Evolutionary conservation across 2,329 filamentous ascomycete genomes (phyloP).

Genomic region (Fusarium longipes): DNA sequence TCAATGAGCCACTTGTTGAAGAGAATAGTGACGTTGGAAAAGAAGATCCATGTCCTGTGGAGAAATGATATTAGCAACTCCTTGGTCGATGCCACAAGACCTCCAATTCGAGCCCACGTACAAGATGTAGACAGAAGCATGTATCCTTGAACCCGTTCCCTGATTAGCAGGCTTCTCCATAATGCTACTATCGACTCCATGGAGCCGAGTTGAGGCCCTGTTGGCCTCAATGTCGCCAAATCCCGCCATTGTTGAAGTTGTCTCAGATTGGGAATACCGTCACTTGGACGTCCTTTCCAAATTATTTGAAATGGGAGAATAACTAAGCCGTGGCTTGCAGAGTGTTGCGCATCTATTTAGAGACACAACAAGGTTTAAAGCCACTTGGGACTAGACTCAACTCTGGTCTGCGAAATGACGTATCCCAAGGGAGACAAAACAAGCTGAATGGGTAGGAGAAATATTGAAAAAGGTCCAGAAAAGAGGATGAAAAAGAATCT

Average conservation of each 20-base stretch:
- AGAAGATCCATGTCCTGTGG: conserved; percentile 78
- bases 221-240: conserved; percentile 28
- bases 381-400: conserved; percentile 22
- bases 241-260: conserved; percentile 22
- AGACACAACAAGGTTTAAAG: conserved; percentile 16
- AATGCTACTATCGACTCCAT: not conserved
- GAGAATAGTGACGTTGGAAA: conserved; percentile 86
- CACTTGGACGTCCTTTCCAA: not conserved
- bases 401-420: conserved; percentile 21
- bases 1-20: conserved; percentile 94
- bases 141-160: conserved; percentile 37
- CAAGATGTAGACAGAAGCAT: conserved; percentile 52
- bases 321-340: conserved; percentile 12
- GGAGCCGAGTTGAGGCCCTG: conserved; percentile 5
- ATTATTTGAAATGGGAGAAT: not conserved
- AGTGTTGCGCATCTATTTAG: not conserved
- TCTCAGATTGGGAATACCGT: conserved; percentile 1
- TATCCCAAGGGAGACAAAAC: not conserved
- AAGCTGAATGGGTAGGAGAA: not conserved
- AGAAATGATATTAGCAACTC: conserved; percentile 21
- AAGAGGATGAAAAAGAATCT: not conserved
- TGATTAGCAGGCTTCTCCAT: conserved; percentile 47
- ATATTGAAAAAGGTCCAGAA: not conserved
- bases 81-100: not conserved
- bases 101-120: conserved; percentile 28